phyloP scores from a whole-genome alignment of 176 grass and related monocot species.

The Tillandsia fasciculata region DNA sequence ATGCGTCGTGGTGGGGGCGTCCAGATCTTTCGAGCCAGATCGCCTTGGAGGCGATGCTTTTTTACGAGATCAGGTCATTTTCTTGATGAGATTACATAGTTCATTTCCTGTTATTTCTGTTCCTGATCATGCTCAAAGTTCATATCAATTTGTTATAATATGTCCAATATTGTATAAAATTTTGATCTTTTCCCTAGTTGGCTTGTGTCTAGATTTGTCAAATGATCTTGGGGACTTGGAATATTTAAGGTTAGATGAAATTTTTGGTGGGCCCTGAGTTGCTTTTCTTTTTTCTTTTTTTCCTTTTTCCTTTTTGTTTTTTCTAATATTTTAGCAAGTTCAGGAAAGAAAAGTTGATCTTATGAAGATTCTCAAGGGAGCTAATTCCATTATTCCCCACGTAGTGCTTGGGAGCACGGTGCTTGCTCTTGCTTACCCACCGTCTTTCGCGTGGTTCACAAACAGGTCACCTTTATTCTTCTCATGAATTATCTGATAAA shows the following conservation, averaged over 20 bases:
- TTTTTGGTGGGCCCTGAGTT: not conserved
- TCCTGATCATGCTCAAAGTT: no score
- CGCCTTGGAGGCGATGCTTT: constrained; percentile 9
- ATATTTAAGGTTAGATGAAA: not conserved
- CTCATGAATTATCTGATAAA: not conserved
- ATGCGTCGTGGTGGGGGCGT: constrained; percentile 13
- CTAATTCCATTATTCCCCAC: constrained; percentile 82
- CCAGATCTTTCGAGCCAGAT: constrained; percentile 39
- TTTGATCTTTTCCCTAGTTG: no score
- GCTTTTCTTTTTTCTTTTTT: constrained; percentile 6
- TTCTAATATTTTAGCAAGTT: constrained; percentile 29
- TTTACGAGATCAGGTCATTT: constrained; percentile 30
- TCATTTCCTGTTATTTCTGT: not conserved
- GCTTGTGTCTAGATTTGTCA: no score
- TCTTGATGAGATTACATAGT: not conserved
- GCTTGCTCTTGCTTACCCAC: constrained; percentile 76
- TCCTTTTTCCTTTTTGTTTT: not conserved
- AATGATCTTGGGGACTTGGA: not conserved
- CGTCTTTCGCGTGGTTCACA: constrained; percentile 97
- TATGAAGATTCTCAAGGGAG: constrained; percentile 48
- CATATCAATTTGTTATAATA: not conserved
- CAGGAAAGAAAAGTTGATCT: constrained; percentile 34
- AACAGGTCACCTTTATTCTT: constrained; percentile 39
- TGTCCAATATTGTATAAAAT: not conserved
- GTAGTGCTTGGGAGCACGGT: constrained; percentile 77